phyloP scores from a whole-genome alignment of 371 early-diverging fungal genomes.

The Lichtheimia ornata region DNA sequence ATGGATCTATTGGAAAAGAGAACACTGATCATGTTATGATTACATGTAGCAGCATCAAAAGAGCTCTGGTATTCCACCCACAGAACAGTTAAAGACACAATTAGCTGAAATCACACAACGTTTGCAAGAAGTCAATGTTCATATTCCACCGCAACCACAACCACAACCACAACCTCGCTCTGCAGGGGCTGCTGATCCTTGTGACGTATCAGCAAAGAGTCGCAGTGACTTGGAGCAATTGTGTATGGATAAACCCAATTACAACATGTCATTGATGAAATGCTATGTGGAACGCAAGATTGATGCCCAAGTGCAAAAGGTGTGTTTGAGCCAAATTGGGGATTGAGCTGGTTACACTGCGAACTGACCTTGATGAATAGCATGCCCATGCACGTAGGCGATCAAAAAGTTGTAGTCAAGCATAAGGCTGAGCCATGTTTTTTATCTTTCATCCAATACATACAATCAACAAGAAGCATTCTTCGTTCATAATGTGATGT shows the following conservation, averaged over 20 bases:
- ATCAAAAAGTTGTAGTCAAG: no score
- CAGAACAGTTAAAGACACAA: slow-evolving; percentile 11
- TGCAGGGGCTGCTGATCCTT: background rate
- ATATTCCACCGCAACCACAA: slow-evolving; percentile 1
- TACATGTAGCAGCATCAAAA: no score
- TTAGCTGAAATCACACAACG: slow-evolving; percentile 15
- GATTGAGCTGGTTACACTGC: background rate
- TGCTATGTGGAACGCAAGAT: slow-evolving; percentile 25
- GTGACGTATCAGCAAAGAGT: background rate
- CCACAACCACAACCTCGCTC: background rate
- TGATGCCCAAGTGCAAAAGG: slow-evolving; percentile 25
- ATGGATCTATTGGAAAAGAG: no score
- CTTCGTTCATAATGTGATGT: no score
- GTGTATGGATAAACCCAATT: slow-evolving; percentile 5
- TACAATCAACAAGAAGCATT: no score
- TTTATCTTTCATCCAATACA: no score
- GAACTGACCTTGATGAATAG: background rate
- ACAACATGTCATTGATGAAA: slow-evolving; percentile 21
- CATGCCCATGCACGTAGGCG: slow-evolving; percentile 11
- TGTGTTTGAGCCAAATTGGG: background rate
- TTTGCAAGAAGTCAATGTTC: slow-evolving; percentile 6
- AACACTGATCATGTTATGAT: no score
- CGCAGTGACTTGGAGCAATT: background rate
- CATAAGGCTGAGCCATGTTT: no score
- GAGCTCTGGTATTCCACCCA: slow-evolving; percentile 5